Evolutionary conservation across 2,329 filamentous ascomycete species (phyloP), one percentile per base, ranked within the genome.

Genomic region (Fusarium marasasianum): DNA sequence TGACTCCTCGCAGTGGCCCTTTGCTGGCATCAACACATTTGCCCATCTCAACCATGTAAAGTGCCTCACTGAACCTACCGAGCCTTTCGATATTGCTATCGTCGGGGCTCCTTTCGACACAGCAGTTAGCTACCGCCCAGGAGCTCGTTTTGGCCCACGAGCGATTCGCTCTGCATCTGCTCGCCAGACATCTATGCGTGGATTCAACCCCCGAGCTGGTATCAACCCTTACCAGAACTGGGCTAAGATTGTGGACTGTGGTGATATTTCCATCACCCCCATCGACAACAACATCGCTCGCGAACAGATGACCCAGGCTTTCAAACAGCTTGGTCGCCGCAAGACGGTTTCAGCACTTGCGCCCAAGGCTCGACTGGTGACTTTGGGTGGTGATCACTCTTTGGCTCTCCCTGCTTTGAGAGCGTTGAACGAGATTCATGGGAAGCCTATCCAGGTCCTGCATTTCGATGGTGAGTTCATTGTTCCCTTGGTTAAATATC

Each of bases 181-280:
- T 13, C 91, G 95, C 26, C 95, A 98, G 83, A 94, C 92, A 20
- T 88, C 91, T 6, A 94, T 93, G 81, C 90, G 94, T 47, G 93
- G 92, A 79, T 85, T 93, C 88, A 98, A 98, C 83, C 90, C 93
- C 5, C 91, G 94, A 29, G 94, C 94, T 4, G 88, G 88, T 44
- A 88, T 98, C 75, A 98, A 98, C 82, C 94, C 95, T 0, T 98
- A 96, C 84, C 73, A 92, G 80, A 92, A 89, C 78, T 96, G 94
- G 89, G 92, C 94, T 14, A 94, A 89, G 56, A 90, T 98, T 67
- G 86, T 96, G 57, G 95, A 98, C 85, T 98, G 95, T 81, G 95
- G 95, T 53, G 95, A 98, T 80, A 94, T 98, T 63, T 94, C 95
- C 35, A 87, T 97, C 74, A 94, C 92, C 1, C 95, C 95, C 0